A percentile compares a stretch with the other conserved stretches of the same genome.
phyloP scores from a whole-genome alignment of 352 stramenopile species.

The Phytopythium helicoides region DNA sequence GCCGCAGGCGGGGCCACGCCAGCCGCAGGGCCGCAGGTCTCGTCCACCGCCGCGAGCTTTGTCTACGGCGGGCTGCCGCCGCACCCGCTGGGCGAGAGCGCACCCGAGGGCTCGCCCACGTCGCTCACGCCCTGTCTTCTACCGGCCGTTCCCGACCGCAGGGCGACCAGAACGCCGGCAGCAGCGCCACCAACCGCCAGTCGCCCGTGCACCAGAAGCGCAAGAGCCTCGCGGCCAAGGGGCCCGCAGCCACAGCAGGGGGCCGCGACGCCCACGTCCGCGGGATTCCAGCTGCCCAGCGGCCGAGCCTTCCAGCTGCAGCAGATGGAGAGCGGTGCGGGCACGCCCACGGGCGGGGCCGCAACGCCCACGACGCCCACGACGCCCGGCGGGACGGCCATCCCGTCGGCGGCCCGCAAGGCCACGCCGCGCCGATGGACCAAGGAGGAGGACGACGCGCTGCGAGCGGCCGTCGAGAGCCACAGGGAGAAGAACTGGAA shows the following conservation, averaged over 20 bases:
- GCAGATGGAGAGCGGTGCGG: constrained; percentile 47
- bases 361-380: constrained; percentile 29
- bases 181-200: constrained; percentile 21
- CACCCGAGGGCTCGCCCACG: constrained; percentile 27
- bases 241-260: too few relatives aligned
- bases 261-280: constrained; percentile 31
- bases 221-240: constrained; percentile 78
- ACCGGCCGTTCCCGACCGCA: constrained; percentile 29
- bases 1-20: constrained; percentile 10
- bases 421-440: constrained; percentile 83
- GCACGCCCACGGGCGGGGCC: neutral
- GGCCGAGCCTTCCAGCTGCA: constrained; percentile 75
- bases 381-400: constrained; percentile 14
- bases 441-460: constrained; percentile 86
- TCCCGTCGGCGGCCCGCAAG: constrained; percentile 52
- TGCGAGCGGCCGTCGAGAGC: constrained; percentile 81
- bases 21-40: too few relatives aligned
- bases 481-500: constrained; percentile 92
- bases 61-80: too few relatives aligned
- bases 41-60: too few relatives aligned
- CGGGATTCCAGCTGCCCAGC: constrained; percentile 30
- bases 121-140: constrained; percentile 51
- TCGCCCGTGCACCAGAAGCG: constrained; percentile 58
- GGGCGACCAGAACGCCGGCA: constrained; percentile 3
- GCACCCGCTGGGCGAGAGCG: too few relatives aligned